Evolutionary conservation across 2,329 filamentous ascomycete species (phyloP).

Genomic region (Pestalotiopsis sp.): DNA sequence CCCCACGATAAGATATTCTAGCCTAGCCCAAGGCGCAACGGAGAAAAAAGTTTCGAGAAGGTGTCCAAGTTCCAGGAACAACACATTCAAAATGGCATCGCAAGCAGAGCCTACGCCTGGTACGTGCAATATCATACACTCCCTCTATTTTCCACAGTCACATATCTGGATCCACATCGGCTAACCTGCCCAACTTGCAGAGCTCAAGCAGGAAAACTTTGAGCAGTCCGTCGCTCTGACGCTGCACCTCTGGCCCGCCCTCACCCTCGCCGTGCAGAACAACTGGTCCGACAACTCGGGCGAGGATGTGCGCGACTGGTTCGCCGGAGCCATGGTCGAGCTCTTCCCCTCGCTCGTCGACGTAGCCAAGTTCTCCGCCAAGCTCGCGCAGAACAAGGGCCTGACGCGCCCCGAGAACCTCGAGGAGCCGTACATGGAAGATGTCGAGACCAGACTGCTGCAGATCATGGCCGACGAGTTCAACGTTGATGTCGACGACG

Average conservation of each 20-base stretch:
- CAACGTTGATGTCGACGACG: slow-evolving; percentile 89
- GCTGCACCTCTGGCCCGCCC: slow-evolving; percentile 85
- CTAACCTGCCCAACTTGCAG: slow-evolving; percentile 33
- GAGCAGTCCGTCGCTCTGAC: slow-evolving; percentile 86
- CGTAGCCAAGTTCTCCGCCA: slow-evolving; percentile 31
- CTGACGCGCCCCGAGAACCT: slow-evolving; percentile 21
- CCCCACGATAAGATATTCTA: neutral
- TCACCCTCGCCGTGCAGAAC: slow-evolving; percentile 84
- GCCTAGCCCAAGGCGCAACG: neutral
- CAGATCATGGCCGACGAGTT: slow-evolving; percentile 97
- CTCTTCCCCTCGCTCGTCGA: slow-evolving; percentile 71
- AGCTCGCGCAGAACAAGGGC: slow-evolving; percentile 22
- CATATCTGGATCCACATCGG: neutral
- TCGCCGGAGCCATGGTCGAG: slow-evolving; percentile 84
- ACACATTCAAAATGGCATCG: slow-evolving; percentile 20
- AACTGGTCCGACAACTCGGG: slow-evolving; percentile 86
- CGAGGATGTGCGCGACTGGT: slow-evolving; percentile 92
- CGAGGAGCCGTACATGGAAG: slow-evolving; percentile 69
- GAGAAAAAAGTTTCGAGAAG: neutral
- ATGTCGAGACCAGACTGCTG: slow-evolving; percentile 82
- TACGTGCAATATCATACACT: slow-evolving; percentile 6
- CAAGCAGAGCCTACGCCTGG: slow-evolving; percentile 21
- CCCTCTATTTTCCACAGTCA: neutral
- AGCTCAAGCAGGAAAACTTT: slow-evolving; percentile 66
- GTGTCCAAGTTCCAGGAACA: neutral